These are phyloP conservation scores for Phytophthora vignae DNA, from an alignment of 352 stramenopile genomes.

Conservation along the genomic window DNA sequence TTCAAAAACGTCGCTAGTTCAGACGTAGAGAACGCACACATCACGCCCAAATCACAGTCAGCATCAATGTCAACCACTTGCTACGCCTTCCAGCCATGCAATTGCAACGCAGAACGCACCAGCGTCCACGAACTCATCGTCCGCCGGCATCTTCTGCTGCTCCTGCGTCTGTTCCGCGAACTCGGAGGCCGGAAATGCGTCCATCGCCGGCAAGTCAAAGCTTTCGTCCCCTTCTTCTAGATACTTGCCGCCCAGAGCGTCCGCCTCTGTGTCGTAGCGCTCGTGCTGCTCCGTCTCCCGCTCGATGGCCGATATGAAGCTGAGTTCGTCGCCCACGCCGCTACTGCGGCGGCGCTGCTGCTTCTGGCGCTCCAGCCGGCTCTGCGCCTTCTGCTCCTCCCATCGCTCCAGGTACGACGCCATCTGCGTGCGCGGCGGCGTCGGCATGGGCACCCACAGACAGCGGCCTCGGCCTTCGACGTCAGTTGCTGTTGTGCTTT, in stretches of 20 bases:
- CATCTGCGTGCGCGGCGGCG: conserved; percentile 34
- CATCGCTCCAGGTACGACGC: conserved; percentile 60
- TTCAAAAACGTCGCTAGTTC: conserved; percentile 51
- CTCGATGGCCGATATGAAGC: conserved; percentile 43
- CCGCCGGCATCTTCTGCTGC: conserved; percentile 34
- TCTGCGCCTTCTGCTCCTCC: conserved; percentile 60
- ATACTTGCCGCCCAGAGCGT: not conserved
- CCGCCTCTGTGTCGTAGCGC: not conserved
- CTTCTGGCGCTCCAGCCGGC: conserved; percentile 26
- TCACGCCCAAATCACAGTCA: not conserved
- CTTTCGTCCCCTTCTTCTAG: conserved; percentile 16
- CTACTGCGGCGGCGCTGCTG: conserved; percentile 16
- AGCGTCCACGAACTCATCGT: conserved; percentile 78
- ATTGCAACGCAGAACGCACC: conserved; percentile 42
- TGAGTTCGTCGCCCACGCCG: conserved; percentile 38
- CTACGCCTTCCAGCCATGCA: not conserved
- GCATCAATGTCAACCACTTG: not conserved
- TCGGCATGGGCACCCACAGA: conserved; percentile 30
- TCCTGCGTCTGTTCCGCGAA: conserved; percentile 6
- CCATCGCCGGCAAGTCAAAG: conserved; percentile 49
- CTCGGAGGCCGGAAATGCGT: conserved; percentile 36
- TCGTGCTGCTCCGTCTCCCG: conserved; percentile 14
- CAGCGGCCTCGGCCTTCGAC: conserved; percentile 2
- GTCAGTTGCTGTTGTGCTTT: conserved; percentile 7
- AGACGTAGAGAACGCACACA: not conserved